Percentiles rank a stretch among this genome's conserved stretches.
Conservation (phyloP, 2,329 filamentous ascomycete genomes). For the Ceratocystis smalleyi region DNA sequence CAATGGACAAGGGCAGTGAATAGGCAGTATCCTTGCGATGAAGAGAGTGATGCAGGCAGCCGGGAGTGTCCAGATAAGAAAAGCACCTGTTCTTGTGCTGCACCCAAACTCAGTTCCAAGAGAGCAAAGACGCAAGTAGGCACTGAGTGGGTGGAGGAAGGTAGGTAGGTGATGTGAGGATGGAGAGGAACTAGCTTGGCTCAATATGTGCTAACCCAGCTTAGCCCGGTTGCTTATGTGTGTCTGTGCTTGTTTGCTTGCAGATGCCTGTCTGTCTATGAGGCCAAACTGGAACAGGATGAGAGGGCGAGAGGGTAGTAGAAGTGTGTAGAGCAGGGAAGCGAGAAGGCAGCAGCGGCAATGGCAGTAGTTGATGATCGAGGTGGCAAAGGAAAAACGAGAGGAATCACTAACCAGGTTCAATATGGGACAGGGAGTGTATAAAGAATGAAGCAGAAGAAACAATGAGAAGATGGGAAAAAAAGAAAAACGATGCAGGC, state of each 20-base stretch:
- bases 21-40: neutral
- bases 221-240: neutral
- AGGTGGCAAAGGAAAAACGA: neutral
- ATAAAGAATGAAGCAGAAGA: conserved; percentile 2
- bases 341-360: neutral
- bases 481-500: neutral
- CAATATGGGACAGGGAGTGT: neutral
- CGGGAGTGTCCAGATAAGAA: neutral
- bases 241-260: conserved; percentile 2
- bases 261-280: conserved; percentile 1
- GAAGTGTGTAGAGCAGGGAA: neutral
- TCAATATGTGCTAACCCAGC: neutral
- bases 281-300: neutral
- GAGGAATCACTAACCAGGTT: conserved; percentile 4
- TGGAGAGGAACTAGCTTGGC: neutral
- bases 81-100: neutral
- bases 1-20: conserved; percentile 3
- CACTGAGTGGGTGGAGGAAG: neutral
- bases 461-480: neutral
- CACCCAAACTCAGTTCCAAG: neutral
- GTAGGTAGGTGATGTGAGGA: neutral
- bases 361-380: neutral
- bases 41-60: conserved; percentile 1
- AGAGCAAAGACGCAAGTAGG: neutral
- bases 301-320: neutral